Base-by-base conservation (phyloP, 129 eudicot species). In the Heracleum sosnowskyi region DNA sequence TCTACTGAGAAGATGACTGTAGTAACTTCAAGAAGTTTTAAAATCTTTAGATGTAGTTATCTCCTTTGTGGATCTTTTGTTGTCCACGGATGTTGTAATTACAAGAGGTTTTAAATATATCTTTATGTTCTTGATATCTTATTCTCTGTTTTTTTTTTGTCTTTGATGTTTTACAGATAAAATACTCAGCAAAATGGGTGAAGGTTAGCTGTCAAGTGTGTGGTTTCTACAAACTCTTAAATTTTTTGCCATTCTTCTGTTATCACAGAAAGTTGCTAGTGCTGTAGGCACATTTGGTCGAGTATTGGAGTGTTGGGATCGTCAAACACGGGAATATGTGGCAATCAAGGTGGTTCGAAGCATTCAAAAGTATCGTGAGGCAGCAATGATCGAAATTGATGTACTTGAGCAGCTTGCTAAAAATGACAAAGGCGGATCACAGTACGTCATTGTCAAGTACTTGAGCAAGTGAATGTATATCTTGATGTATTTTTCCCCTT, bases 221-320 rank as follows among this genome's bases (percentile, higher is more conserved):
- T 76, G 96, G 84, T 86, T 89, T 86, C 84, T 91, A 84, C 88
- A 87, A 89, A 86, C 86, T 88, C 84, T 87, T 93, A 85, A 66
- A 74, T 81, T 87, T 89, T 88, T 86, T 83, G 81, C 88, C 89
- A 85, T 82, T 89, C 86, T 88, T 88, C 84, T 88, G 87, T 91
- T 85, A 87, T 90, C 83, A 86, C 85, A 86, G 93, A 88, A 83
- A 83, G 84, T 88, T 93, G 97, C 92, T 87, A 81, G 88, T 88
- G 92, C 93, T 91, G 96, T 89, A 94, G 98, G 98, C 89, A 94
- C 98, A 74, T 94, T 94, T 90, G 98, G 98, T 77, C 98, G 91
- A 79, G 98, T 94, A 81, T 90, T 94, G 92, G 98, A 94, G 76
- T 94, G 98, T 83, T 91, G 96, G 96, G 98, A 94, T 77, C 91